Evolutionary conservation across 177 flowering plant genomes (phyloP).

Genomic region (Telopea speciosissima): DNA sequence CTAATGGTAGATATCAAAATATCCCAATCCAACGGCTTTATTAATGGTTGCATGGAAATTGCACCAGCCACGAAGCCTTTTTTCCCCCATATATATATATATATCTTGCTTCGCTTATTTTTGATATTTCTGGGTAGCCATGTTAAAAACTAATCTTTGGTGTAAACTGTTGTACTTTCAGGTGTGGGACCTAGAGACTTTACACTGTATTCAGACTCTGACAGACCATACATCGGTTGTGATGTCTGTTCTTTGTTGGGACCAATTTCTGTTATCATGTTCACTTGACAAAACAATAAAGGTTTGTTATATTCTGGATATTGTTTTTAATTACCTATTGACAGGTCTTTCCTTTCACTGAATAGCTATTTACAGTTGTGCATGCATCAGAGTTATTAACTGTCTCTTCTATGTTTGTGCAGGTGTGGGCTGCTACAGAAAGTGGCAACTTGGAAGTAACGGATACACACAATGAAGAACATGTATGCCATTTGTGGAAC

Average conservation of each 20-base stretch:
- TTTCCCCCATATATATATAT: too few species aligned
- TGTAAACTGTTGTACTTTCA: slow-evolving; percentile 21
- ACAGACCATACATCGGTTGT: slow-evolving; percentile 75
- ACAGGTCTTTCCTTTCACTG: too few species aligned
- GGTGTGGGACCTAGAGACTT: slow-evolving; percentile 87
- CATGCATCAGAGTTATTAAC: not conserved
- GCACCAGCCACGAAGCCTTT: too few species aligned
- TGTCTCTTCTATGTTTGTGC: slow-evolving; percentile 11
- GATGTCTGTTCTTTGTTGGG: slow-evolving; percentile 95
- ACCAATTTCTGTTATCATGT: slow-evolving; percentile 78
- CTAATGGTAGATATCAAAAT: too few species aligned
- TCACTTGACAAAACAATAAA: slow-evolving; percentile 84
- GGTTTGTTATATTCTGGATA: slow-evolving; percentile 31
- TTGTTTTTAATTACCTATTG: too few species aligned
- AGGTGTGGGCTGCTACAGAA: slow-evolving; percentile 88
- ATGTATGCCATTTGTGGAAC: slow-evolving; percentile 41
- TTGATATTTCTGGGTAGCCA: not conserved
- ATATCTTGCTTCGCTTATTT: too few species aligned
- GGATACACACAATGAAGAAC: slow-evolving; percentile 79
- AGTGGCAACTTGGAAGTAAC: slow-evolving; percentile 84
- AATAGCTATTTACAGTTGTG: not conserved
- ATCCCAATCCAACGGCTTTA: too few species aligned
- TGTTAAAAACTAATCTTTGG: not conserved
- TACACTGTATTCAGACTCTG: slow-evolving; percentile 77
- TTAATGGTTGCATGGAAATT: too few species aligned